phyloP scores from a whole-genome alignment of 1,284 basidiomycete genomes.

The Boletus albobrunnescens region DNA sequence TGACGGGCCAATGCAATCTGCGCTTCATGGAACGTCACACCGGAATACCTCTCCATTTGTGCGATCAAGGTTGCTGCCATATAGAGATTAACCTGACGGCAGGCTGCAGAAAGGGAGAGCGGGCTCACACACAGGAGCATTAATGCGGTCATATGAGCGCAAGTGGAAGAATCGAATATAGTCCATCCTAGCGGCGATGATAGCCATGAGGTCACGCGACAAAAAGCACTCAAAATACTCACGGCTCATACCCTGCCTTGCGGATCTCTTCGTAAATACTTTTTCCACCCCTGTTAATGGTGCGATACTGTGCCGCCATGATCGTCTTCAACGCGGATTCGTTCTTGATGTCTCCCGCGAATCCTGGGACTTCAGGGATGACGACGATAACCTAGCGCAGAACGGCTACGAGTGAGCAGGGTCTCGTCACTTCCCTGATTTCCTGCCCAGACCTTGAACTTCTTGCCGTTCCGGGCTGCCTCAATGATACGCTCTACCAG shows the following conservation, averaged over 20 bases:
- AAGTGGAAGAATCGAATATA: conserved; percentile 89
- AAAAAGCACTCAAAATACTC: conserved; percentile 32
- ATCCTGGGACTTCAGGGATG: conserved; percentile 81
- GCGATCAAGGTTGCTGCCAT: conserved; percentile 55
- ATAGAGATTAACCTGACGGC: background rate
- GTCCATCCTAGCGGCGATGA: conserved; percentile 48
- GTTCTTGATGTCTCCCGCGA: conserved; percentile 77
- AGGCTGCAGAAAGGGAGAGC: background rate
- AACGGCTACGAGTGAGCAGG: conserved; percentile 6
- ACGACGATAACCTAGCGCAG: conserved; percentile 64
- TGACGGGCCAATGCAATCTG: conserved; percentile 84
- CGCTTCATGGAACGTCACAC: conserved; percentile 79
- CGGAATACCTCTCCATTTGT: conserved; percentile 69
- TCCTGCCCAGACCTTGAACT: conserved; percentile 64
- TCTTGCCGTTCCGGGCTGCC: conserved; percentile 66
- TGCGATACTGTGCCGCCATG: conserved; percentile 79
- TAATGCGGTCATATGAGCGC: conserved; percentile 87
- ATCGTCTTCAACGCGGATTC: conserved; percentile 73
- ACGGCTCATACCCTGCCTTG: conserved; percentile 80
- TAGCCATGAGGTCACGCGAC: background rate
- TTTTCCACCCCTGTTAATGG: conserved; percentile 82
- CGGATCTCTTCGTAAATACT: conserved; percentile 84
- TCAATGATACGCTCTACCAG: conserved; percentile 78
- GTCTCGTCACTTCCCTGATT: background rate
- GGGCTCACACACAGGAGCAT: conserved; percentile 62